Base-by-base conservation (phyloP, 2,329 filamentous ascomycete genomes). In the Ceratocystis cacaofunesta region DNA sequence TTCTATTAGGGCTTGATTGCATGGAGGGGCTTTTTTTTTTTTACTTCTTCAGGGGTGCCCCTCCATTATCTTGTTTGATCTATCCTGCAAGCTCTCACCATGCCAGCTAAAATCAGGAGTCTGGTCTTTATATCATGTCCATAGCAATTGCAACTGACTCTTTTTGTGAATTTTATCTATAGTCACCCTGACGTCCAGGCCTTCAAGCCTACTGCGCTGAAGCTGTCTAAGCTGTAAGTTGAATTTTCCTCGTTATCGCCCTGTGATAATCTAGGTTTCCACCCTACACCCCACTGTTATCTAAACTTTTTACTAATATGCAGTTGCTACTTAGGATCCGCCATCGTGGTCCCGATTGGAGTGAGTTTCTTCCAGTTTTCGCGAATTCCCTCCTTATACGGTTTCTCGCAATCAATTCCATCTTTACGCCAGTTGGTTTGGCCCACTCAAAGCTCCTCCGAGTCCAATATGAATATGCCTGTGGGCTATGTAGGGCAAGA, bases 321-420 rank as follows among this genome's bases (percentile, higher is more conserved):
- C 57, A 19, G 43, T 52, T 63, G 61, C 44, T 52, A 25, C 28
- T 50, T 75, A 95, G 90, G 75, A 84, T 96, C 74, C 91, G 95
- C 72, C 94, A 99, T 78, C 87, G 94, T 77, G 94, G 94, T 72
- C 94, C 94, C 73, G 94, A 99, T 81, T 99, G 94, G 94, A 96
- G 90, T 94, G 80, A 87, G 89, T 84, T 72, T 69, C 8, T 43
- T 62, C 15, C 43, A 44, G 15, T 60, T 30, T 60, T 63, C 60
- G 52, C 28, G 15, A 63, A 15, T 28, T 30, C 48, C 48, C n/a
- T 25, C 48, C 12, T 25, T 25, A 7, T 57, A 8, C 48, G 6
- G 6, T 12, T 50, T 41, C n/a, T 22, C n/a, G 48, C 48, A 25
- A 12, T 4, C 48, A 7, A 22, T 19, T 50, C 17, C 10, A 3